Evolutionary conservation across 169 alveolate genomes (phyloP), one percentile per base, ranked within the genome.

Genomic region (Plasmodium gonderi): DNA sequence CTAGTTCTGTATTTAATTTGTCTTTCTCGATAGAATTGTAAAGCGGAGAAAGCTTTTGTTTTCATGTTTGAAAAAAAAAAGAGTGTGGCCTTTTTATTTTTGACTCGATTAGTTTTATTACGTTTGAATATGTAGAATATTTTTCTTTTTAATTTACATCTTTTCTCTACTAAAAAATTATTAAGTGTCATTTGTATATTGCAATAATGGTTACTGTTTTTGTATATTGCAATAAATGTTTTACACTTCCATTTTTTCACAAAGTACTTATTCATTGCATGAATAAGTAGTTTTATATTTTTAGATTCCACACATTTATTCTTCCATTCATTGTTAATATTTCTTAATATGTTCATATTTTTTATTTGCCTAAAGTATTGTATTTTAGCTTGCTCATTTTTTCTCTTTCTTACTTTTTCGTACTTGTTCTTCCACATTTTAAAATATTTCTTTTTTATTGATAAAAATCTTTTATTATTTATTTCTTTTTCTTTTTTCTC

Each of bases 391-490:
- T 29, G 51, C 1, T 45, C 40, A n/a, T 42, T 33, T 40, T 82
- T 82, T 69, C 51, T 44, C 47, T 69, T 38, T 36, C 92, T 82
- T 82, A 82, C 92, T 82, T 69, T 82, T 33, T 69, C 45, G n/a
- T 29, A 82, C 29, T 26, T 29, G 5, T 45, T 69, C 60, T 72
- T 45, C 92, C 92, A 82, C 76, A 49, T 12, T 12, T 23, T n/a
- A 54, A 31, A 82, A 75, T 82, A 82, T 69, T 82, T 72, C 2
- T 40, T 12, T 9, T 82, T 82, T 1, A 8, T 80, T 45, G 72
- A 26, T 12, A 14, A 44, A 7, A 7, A 6, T 17, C 36, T 69
- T n/a, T 40, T 82, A 5, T 68, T 38, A 0, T 9, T 14, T 44
- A 82, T 82, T 29, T 69, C 14, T 2, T 45, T 82, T 44, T 49